Evolutionary conservation across 495 filamentous ascomycete species (phyloP), one percentile per base, ranked within the genome.

Genomic region (Hamigera avellanea): DNA sequence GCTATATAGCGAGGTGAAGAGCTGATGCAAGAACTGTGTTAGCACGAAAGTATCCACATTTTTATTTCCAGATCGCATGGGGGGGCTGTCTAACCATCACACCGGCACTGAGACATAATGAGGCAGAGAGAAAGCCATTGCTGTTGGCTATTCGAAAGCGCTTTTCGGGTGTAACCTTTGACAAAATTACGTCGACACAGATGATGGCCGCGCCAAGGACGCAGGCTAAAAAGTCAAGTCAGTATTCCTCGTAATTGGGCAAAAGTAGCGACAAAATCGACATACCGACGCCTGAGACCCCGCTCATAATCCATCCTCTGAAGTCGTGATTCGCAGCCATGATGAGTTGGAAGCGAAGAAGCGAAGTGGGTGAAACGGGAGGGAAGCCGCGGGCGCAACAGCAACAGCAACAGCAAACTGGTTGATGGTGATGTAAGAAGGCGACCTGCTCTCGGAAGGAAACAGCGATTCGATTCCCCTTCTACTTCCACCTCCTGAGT

Each of bases 1-100:
- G 56, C 82, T 88, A 50, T 91, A 93, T 18, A 98, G 59, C 1
- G 93, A 81, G 36, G 87, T 94, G 51, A 95, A 98, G 13, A 95
- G 68, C 88, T 95, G 50, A 26, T 42, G 5, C 21, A 23, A 23
- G 21, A 23, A 23, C 5, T 5, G 21, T 4, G 9, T 49, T 41
- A 51, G 43, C 23, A 44, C 25, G 31, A 12, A 14, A 23, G 5
- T 9, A 23, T 23, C 9, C 5, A 9, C 21, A 23, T 4, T 23
- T 23, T 9, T 23, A 9, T 5, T 23, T 23, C 5, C 4, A 23
- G 9, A 23, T n/a, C n/a, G n/a, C n/a, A n/a, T n/a, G 21, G 9
- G 9, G 9, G 21, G 9, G 21, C 21, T 27, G 26, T 8, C 74
- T 36, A 57, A 95, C 87, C 88, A 98, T 93, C n/a, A 98, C 91